phyloP scores from a whole-genome alignment of 2,329 filamentous ascomycete genomes.

The Esteya vermicola region DNA sequence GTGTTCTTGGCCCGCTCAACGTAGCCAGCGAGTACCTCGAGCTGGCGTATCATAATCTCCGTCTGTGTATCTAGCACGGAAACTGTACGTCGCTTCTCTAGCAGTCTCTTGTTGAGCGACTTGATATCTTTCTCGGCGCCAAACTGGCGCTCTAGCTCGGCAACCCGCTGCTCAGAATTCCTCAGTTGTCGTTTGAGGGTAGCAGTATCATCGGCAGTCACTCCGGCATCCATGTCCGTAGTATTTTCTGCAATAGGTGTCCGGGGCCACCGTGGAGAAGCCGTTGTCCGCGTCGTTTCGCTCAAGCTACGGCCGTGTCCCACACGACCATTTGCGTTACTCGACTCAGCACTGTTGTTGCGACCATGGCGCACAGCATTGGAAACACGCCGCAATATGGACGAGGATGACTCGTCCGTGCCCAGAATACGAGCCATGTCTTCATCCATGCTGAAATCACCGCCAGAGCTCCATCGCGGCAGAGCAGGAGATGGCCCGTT shows the following conservation, averaged over 20 bases:
- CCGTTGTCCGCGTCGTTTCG: conserved; percentile 49
- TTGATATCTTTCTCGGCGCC: conserved; percentile 49
- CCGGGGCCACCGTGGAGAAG: conserved; percentile 56
- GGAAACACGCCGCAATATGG: conserved; percentile 75
- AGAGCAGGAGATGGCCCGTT: conserved; percentile 47
- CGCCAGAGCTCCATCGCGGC: conserved; percentile 62
- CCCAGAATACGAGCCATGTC: conserved; percentile 84
- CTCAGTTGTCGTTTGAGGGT: conserved; percentile 63
- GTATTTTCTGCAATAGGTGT: conserved; percentile 47
- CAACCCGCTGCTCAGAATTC: conserved; percentile 69
- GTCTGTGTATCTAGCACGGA: conserved; percentile 87
- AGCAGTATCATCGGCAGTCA: conserved; percentile 43
- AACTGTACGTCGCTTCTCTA: conserved; percentile 91
- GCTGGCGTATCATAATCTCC: conserved; percentile 85
- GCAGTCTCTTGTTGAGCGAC: conserved; percentile 72
- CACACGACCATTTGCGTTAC: conserved; percentile 18
- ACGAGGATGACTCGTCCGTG: conserved; percentile 61
- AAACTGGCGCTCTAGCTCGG: conserved; percentile 74
- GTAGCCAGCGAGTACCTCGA: conserved; percentile 80
- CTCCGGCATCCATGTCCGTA: conserved; percentile 30
- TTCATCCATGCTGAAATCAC: conserved; percentile 87
- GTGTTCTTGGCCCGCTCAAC: conserved; percentile 75
- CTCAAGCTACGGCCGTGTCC: conserved; percentile 49
- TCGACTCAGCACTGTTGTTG: conserved; percentile 62
- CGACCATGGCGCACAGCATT: conserved; percentile 89